Conservation (phyloP, 352 stramenopile species). For the Globisporangium nunn region DNA sequence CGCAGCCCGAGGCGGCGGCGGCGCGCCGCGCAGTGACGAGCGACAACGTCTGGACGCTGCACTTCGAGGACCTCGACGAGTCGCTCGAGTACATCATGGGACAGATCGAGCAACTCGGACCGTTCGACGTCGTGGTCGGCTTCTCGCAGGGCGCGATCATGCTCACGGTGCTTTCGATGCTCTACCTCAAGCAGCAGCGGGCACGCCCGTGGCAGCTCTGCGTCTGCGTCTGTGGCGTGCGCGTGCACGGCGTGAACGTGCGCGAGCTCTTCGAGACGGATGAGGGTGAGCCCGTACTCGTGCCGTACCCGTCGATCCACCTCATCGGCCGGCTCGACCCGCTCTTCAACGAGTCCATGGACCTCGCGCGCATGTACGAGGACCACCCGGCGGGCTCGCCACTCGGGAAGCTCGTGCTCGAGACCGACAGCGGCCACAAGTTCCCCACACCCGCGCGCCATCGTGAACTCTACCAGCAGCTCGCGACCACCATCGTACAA, state of each 20-base stretch:
- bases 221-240: constrained; percentile 38
- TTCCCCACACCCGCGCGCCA: constrained; percentile 54
- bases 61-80: constrained; percentile 26
- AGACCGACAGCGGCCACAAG: constrained; percentile 51
- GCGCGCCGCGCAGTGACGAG: neutral
- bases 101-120: constrained; percentile 25
- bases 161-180: constrained; percentile 30
- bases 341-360: constrained; percentile 33
- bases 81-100: constrained; percentile 34
- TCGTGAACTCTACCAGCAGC: constrained; percentile 30
- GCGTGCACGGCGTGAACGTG: constrained; percentile 25
- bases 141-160: constrained; percentile 56
- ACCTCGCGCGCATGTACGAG: constrained; percentile 38
- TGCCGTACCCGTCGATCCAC: constrained; percentile 41
- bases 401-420: constrained; percentile 24
- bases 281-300: constrained; percentile 11
- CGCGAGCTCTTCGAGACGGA: constrained; percentile 28
- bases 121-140: constrained; percentile 43
- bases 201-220: constrained; percentile 29
- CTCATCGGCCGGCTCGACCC: constrained; percentile 41
- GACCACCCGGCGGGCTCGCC: constrained; percentile 24
- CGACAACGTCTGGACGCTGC: constrained; percentile 18
- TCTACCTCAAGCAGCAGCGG: constrained; percentile 24
- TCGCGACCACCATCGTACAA: constrained; percentile 34
- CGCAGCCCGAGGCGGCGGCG: constrained; percentile 6